Base-by-base conservation (phyloP, 768 basidiomycete genomes). In the Xanthoconium purpureum region DNA sequence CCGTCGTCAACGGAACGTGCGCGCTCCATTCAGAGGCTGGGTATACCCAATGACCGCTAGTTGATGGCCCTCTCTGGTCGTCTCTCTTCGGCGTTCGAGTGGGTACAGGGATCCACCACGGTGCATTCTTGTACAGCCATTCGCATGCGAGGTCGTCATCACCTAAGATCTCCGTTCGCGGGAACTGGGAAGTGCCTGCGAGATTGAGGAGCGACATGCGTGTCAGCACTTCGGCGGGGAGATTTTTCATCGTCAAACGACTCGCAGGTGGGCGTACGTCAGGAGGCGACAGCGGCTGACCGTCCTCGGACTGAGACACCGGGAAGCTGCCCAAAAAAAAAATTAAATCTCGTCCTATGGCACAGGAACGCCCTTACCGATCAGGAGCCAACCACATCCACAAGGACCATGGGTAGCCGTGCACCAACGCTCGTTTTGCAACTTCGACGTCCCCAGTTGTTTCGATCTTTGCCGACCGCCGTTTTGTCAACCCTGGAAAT, bases 341-440 rank as follows among this genome's bases (percentile, higher is more conserved):
- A 33, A 3, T 32, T 4, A 8, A 18, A 33, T 15, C 37, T 1
- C 32, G 24, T 11, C 30, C 17, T 6, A 47, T 47, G n/a, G 14
- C 8, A 38, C 35, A 36, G n/a, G 12, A 28, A 36, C 28, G 17
- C 5, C 5, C 3, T 9, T 33, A 44, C 52, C 39, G 32, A 30
- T 57, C 33, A 29, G 56, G 28, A 3, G 33, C 40, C 55, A 56
- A 47, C 51, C 52, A 42, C 11, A 47, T 5, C 37, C 36, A 46
- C 24, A 54, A 54, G 24, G 5, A 17, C 5, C 44, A 17, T 4
- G 24, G 24, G 24, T 4, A 4, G 11, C 47, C 43, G n/a, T 29
- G 5, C 17, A 54, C 20, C 1, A 45, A 7, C 18, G 28, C n/a
- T n/a, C 29, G 18, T 28, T 44, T 56, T 15, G 38, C 29, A 8